Percentiles rank a stretch among this genome's conserved stretches.
Conservation (phyloP, 345 rosid species). For the Geranium rotundifolium region DNA sequence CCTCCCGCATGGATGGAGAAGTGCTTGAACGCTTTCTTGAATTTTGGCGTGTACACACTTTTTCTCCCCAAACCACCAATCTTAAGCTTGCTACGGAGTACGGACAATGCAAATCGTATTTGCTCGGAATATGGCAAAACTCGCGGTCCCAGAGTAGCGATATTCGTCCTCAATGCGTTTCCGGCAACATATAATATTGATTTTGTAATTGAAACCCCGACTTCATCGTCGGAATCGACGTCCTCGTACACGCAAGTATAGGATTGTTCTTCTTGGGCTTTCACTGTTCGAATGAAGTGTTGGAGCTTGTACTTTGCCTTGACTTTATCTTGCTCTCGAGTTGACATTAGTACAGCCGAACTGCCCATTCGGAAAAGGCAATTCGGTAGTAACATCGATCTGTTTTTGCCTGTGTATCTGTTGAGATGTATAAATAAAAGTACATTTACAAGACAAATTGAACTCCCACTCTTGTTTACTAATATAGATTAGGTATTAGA, state of each 20-base stretch:
- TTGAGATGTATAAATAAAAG: too few relatives aligned
- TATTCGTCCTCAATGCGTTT: slow-evolving; percentile 33
- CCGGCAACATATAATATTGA: slow-evolving; percentile 40
- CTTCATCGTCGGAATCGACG: slow-evolving; percentile 33
- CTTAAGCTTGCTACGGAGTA: slow-evolving; percentile 26
- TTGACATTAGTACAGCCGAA: slow-evolving; percentile 47
- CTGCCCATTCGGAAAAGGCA: slow-evolving; percentile 69
- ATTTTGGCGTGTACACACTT: slow-evolving; percentile 31
- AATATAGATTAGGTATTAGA: too few relatives aligned
- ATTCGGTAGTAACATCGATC: slow-evolving; percentile 50
- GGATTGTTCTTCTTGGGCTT: slow-evolving; percentile 35
- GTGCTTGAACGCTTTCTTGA: slow-evolving; percentile 53
- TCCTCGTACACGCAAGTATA: slow-evolving; percentile 46
- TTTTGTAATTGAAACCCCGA: slow-evolving; percentile 40
- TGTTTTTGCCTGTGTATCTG: slow-evolving; percentile 41
- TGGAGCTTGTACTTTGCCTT: slow-evolving; percentile 41
- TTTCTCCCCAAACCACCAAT: slow-evolving; percentile 5
- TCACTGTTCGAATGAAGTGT: slow-evolving; percentile 34
- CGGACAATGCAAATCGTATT: slow-evolving; percentile 15
- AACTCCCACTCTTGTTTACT: too few relatives aligned
- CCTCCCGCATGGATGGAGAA: slow-evolving; percentile 61
- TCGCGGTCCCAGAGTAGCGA: slow-evolving; percentile 33
- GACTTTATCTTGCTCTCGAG: slow-evolving; percentile 22
- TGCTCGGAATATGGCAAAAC: slow-evolving; percentile 43
- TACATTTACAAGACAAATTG: too few relatives aligned